Base-by-base conservation (phyloP, 805 yeast genomes). In the Yarrowia deformans region DNA sequence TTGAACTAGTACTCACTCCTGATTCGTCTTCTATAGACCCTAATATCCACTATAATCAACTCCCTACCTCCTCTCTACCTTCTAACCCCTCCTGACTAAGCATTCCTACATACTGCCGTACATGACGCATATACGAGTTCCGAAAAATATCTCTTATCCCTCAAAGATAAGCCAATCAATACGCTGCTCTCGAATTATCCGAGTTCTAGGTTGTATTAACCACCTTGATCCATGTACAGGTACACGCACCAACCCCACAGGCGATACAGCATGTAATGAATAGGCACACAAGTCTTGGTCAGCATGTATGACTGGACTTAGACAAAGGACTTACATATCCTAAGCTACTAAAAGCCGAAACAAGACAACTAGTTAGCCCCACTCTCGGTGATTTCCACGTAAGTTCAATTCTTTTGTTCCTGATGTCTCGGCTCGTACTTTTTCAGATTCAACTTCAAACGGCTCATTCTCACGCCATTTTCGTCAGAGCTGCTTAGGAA, bases 401-500 rank as follows among this genome's bases (percentile, higher is more conserved):
- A 23, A 23, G 29, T 23, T 23, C 29, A 23, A 23, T 23, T 23
- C 29, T 23, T 23, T 23, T 23, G 29, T 23, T 23, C 4, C 29
- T 23, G 3, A 2, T 45, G 40, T 19, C 29, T 45, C 23, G 7
- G 29, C 1, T 29, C 10, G 13, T 23, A 12, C 29, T 45, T 45
- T 45, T 45, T 18, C 6, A 9, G 8, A 9, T 12, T 45, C 29
- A 9, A 19, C 50, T 29, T 50, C 58, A 54, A 18, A 37, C 58
- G 58, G 58, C 58, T 52, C 56, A 6, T 54, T 54, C 29, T 54
- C 58, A 37, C 43, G 43, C 58, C 58, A 54, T 18, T 52, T 52
- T 49, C 1, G 49, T 19, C 29, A 14, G 16, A 39, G 40, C 6
- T 12, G 18, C 16, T 10, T 23, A 23, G 29, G 4, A 23, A 4